Base-by-base conservation (phyloP, 176 grass and related monocot species). In the Guadua angustifolia region DNA sequence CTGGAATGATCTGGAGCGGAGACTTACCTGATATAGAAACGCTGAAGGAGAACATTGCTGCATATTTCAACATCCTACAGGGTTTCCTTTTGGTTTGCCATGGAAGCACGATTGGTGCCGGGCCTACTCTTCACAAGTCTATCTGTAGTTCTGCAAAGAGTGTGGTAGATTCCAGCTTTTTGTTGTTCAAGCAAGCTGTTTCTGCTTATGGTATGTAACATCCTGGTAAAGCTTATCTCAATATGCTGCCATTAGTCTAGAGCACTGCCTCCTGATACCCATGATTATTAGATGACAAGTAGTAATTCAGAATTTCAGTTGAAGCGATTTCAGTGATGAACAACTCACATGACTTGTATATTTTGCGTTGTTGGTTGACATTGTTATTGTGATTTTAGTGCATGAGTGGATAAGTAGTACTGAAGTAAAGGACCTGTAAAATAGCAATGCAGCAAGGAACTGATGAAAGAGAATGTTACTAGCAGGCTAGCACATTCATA, bases 1-100 rank as follows among this genome's bases (percentile, higher is more conserved):
- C 89, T 73, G 97, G 97, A 85, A 95, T 99, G 93, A 80, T 99
- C 83, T 99, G 97, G 93, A 74, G 93, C 1, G 91, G 88, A 55
- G 91, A 89, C 36, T 81, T 91, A 76, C 91, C 97, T 88, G 86
- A 84, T 82, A 78, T 85, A 21, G 91, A 90, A 5, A 88, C 83
- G 15, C 74, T 96, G 16, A 92, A 94, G 70, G 93, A 96, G 79
- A 99, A 96, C 86, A 89, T 99, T 46, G 76, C 19, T 26, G 79
- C 86, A 3, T 94, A 92, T 71, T 99, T 91, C 84, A 99, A 99
- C 70, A 60, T 86, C 47, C 88, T 96, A 63, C 91, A 99, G 75
- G 93, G 97, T 66, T 92, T 99, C 71, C 77, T 99, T 87, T 92
- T 99, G 79, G 82, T 88, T 86, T 99, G 91, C 81, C 88, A 95